phyloP scores from a whole-genome alignment of 306 rosid genomes.

The Medicago ruthenica region DNA sequence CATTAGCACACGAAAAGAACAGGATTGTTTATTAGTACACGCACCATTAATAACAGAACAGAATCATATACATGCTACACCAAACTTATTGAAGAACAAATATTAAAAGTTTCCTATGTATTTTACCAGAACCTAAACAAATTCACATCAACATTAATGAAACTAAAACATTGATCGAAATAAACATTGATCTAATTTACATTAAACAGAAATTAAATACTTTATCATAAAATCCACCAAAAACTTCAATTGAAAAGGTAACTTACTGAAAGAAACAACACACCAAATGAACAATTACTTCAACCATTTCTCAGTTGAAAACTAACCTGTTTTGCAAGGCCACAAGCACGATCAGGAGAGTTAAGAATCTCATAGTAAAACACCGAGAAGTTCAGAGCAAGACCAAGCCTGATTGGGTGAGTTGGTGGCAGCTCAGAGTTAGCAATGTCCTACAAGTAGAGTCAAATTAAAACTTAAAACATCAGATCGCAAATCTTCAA shows the following conservation, averaged over 20 bases:
- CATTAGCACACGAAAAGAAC: constrained; percentile 12
- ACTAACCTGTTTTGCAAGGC: constrained; percentile 92
- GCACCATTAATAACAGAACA: background rate
- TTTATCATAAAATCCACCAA: background rate
- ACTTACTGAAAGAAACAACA: background rate
- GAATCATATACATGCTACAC: background rate
- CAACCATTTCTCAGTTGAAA: background rate
- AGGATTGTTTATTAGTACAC: constrained; percentile 9
- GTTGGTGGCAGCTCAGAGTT: constrained; percentile 89
- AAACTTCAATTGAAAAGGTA: background rate
- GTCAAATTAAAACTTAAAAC: background rate
- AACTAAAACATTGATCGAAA: constrained; percentile 12
- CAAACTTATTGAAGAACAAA: background rate
- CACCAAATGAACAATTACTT: background rate
- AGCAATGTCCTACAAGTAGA: constrained; percentile 77
- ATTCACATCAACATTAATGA: constrained; percentile 21
- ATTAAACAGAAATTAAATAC: background rate
- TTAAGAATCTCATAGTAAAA: constrained; percentile 96
- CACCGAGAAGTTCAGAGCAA: constrained; percentile 96
- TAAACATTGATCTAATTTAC: constrained; percentile 1
- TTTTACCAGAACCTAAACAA: background rate
- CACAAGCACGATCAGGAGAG: constrained; percentile 95
- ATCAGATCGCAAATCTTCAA: background rate
- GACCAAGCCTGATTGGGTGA: constrained; percentile 99
- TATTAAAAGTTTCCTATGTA: background rate